A percentile compares a stretch with the other conserved stretches of the same genome.
Evolutionary conservation across 441 rosid genomes (phyloP).

Genomic region (Euphorbia schlechtendalii): DNA sequence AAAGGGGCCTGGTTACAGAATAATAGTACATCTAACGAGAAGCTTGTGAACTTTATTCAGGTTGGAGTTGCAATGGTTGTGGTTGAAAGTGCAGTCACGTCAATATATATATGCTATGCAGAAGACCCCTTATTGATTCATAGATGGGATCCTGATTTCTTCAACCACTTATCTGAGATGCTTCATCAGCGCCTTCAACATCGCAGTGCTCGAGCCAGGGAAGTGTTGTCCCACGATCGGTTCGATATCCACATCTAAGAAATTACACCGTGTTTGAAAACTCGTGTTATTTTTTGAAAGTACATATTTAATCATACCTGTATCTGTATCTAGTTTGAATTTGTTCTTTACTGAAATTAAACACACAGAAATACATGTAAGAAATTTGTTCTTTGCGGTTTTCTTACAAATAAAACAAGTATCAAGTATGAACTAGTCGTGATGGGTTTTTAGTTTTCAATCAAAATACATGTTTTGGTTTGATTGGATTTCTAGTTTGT

Average conservation of each 20-base stretch:
- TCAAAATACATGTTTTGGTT: too few species aligned
- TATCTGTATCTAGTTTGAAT: conserved; percentile 7
- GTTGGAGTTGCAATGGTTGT: conserved; percentile 89
- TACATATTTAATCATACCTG: background rate
- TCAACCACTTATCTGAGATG: conserved; percentile 63
- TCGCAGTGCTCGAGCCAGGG: conserved; percentile 62
- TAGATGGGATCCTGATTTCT: conserved; percentile 86
- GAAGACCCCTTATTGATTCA: conserved; percentile 82
- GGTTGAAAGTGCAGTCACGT: conserved; percentile 90
- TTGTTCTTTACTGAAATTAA: background rate
- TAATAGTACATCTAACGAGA: background rate
- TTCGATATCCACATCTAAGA: conserved; percentile 30
- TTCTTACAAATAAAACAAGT: background rate
- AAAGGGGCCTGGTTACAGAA: too few species aligned
- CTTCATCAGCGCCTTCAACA: conserved; percentile 82
- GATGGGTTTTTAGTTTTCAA: too few species aligned
- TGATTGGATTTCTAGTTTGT: too few species aligned
- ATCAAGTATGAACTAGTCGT: background rate
- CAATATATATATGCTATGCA: conserved; percentile 83
- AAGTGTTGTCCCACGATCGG: conserved; percentile 39
- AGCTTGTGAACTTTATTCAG: conserved; percentile 31
- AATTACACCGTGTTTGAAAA: conserved; percentile 25
- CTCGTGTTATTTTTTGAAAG: background rate
- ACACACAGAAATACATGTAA: too few species aligned
- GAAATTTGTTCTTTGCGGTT: too few species aligned